These are phyloP conservation scores for Phytophthora syringae DNA, from an alignment of 352 stramenopile genomes.

Conservation along the genomic window DNA sequence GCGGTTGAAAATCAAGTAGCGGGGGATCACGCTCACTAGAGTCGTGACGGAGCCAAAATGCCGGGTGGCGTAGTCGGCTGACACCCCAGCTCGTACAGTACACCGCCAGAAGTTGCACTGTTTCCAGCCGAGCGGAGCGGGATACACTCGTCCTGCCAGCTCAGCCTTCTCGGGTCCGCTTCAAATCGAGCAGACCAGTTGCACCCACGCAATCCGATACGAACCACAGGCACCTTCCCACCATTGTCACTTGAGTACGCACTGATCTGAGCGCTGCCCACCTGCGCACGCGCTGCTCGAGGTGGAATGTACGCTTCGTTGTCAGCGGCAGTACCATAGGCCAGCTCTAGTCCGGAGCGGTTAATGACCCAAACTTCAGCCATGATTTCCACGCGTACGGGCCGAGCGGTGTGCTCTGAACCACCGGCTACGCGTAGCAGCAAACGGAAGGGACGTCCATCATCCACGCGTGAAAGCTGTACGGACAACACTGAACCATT, in stretches of 20 bases:
- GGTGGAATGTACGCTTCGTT: constrained; percentile 68
- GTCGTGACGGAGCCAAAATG: constrained; percentile 88
- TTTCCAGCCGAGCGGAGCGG: constrained; percentile 48
- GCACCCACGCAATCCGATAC: constrained; percentile 59
- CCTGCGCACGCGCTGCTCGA: constrained; percentile 55
- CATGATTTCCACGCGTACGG: constrained; percentile 42
- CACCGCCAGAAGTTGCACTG: constrained; percentile 28
- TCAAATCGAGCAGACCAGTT: constrained; percentile 79
- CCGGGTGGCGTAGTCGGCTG: constrained; percentile 78
- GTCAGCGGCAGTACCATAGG: constrained; percentile 76
- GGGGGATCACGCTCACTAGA: constrained; percentile 83
- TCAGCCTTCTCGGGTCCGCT: constrained; percentile 73
- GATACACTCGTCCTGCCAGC: constrained; percentile 88
- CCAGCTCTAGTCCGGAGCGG: constrained; percentile 72
- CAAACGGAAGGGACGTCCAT: constrained; percentile 73
- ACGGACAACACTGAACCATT: constrained; percentile 64
- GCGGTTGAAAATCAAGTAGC: constrained; percentile 79
- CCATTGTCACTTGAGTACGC: constrained; percentile 60
- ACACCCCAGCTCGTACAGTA: constrained; percentile 86
- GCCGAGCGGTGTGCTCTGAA: constrained; percentile 27
- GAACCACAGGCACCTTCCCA: constrained; percentile 52
- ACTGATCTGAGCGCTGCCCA: constrained; percentile 79
- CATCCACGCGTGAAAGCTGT: constrained; percentile 57
- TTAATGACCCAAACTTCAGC: constrained; percentile 88
- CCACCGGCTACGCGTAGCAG: constrained; percentile 61